Evolutionary conservation across 345 rosid genomes (phyloP), one percentile per base, ranked within the genome.

Genomic region (Acer saccharum): DNA sequence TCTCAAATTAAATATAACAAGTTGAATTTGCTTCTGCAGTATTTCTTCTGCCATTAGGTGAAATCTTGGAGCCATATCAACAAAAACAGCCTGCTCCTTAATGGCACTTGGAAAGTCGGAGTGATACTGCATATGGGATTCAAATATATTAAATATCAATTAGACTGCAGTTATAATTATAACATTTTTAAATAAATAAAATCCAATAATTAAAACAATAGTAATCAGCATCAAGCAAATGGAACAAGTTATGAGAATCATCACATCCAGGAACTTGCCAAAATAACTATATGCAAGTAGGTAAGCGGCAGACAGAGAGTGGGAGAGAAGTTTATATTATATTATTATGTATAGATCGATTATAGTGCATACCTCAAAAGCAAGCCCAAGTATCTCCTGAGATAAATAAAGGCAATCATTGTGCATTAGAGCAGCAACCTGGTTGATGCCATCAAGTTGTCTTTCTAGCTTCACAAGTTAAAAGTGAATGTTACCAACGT

Each of bases 371-470:
- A 96, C 98, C 99, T 92, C 89, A 85, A 96, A 94, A 75, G 98
- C 92, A 76, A 94, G 89, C 80, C 97, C 98, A 67, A 90, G 94
- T 78, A 94, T 89, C 86, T 92, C 99, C 83, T 88, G 93, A 23
- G 95, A 93, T 82, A 96, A 78, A 85, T 89, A 94, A 54, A 92
- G 87, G 83, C 95, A 91, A 85, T 96, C 99, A 72, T 94, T 94
- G 89, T 94, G 98, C 89, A 94, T 85, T 62, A 96, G 93, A 83
- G 84, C 90, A 83, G 97, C 98, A 78, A 85, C 95, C 83, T 90
- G 95, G 85, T 91, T 94, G 89, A 96, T 88, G 77, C 91, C 87
- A 85, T 90, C 88, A 76, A 96, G 97, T 92, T 90, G 93, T 86
- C 89, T 92, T 82, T 93, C 98, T 88, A 94, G 88, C 99, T 96